These are phyloP conservation scores for Eutypella sp. DNA, from an alignment of 2,329 filamentous ascomycete species.

Conservation along the genomic window DNA sequence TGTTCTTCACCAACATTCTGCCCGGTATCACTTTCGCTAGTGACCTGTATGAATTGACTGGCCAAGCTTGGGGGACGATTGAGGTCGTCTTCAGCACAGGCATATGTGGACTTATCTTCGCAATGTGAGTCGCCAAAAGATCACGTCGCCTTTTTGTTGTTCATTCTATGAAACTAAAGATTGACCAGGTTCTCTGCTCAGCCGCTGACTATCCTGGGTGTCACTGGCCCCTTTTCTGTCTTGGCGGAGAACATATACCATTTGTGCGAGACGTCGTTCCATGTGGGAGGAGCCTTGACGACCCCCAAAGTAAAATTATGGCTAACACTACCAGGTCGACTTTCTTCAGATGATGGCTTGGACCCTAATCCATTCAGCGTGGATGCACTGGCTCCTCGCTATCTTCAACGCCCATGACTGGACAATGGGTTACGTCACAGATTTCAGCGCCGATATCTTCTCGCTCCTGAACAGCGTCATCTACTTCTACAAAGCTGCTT, in stretches of 20 bases:
- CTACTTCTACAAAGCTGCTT: constrained; percentile 63
- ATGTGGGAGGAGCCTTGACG: constrained; percentile 31
- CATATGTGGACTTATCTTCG: constrained; percentile 58
- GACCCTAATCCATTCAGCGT: constrained; percentile 59
- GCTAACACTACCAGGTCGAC: constrained; percentile 36
- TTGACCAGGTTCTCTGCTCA: constrained; percentile 48
- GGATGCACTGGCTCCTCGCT: constrained; percentile 61
- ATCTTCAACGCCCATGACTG: constrained; percentile 65
- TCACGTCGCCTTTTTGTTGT: not conserved
- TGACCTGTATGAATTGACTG: constrained; percentile 58
- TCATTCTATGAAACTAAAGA: not conserved
- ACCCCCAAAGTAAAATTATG: not conserved
- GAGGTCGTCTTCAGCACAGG: constrained; percentile 64
- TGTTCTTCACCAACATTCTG: constrained; percentile 63
- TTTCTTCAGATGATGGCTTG: constrained; percentile 66
- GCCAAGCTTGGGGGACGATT: constrained; percentile 60
- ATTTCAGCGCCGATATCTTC: constrained; percentile 62
- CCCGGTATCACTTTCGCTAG: constrained; percentile 64
- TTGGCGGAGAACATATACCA: constrained; percentile 61
- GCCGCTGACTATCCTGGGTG: constrained; percentile 60
- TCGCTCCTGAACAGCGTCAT: constrained; percentile 63
- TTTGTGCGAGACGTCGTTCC: constrained; percentile 49
- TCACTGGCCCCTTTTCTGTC: constrained; percentile 64
- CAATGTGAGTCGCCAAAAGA: constrained; percentile 49
- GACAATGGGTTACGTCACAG: constrained; percentile 67